Evolutionary conservation across 1,139 yeast genomes (phyloP).

Genomic region (Casaregolazyma lundiana): DNA sequence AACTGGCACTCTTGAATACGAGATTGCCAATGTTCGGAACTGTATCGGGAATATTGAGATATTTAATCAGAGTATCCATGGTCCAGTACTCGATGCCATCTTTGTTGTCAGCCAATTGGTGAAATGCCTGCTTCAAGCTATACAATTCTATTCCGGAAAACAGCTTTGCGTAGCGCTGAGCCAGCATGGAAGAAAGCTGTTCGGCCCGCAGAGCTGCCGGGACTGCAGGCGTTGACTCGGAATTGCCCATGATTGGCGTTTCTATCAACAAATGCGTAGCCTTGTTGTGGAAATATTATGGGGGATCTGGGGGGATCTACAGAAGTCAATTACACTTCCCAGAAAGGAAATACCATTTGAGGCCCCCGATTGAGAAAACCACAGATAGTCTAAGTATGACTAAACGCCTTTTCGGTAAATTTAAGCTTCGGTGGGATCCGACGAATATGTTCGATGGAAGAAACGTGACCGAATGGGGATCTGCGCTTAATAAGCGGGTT

Average conservation of each 20-base stretch:
- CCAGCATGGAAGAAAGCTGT: constrained; percentile 34
- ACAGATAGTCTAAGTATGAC: too few species aligned
- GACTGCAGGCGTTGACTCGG: background rate
- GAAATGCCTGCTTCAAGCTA: constrained; percentile 33
- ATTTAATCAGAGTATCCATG: constrained; percentile 29
- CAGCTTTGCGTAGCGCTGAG: constrained; percentile 35
- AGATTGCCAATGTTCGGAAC: constrained; percentile 31
- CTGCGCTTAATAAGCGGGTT: too few species aligned
- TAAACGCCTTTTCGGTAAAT: too few species aligned
- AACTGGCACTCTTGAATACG: constrained; percentile 34
- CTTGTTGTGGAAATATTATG: constrained; percentile 1
- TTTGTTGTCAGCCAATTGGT: constrained; percentile 25
- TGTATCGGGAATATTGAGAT: constrained; percentile 27
- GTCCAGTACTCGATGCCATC: constrained; percentile 33
- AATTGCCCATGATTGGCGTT: background rate
- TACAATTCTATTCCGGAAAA: constrained; percentile 40
- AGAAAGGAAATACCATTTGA: background rate
- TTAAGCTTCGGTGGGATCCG: too few species aligned
- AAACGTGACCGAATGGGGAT: too few species aligned
- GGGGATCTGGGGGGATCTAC: too few species aligned
- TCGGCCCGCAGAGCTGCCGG: constrained; percentile 17
- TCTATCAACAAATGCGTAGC: background rate
- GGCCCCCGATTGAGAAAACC: too few species aligned
- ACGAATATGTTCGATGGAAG: too few species aligned
- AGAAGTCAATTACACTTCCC: background rate